A percentile compares a stretch with the other conserved stretches of the same genome.
phyloP scores from a whole-genome alignment of 768 basidiomycete genomes.

The Pleurotus giganteus region DNA sequence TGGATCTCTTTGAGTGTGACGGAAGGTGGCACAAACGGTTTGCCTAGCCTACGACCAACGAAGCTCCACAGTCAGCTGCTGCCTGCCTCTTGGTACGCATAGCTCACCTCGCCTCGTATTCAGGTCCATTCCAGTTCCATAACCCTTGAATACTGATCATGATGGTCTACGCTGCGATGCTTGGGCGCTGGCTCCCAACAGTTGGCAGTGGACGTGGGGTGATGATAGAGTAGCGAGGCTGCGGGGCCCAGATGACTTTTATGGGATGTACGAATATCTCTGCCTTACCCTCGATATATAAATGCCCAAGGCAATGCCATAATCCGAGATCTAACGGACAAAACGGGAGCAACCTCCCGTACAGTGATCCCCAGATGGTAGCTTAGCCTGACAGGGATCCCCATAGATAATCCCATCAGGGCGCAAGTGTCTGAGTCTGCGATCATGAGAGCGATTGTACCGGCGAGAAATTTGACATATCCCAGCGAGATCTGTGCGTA shows the following conservation, averaged over 20 bases:
- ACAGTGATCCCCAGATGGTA: neutral
- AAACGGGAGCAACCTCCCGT: neutral
- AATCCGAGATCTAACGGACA: neutral
- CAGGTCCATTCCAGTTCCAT: constrained; percentile 31
- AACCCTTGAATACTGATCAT: constrained; percentile 16
- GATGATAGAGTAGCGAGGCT: too few species aligned
- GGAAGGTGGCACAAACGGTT: constrained; percentile 47
- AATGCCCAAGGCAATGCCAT: neutral
- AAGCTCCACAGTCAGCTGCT: neutral
- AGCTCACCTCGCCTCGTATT: constrained; percentile 37
- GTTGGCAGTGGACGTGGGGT: too few species aligned
- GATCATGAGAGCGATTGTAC: neutral
- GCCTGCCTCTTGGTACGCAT: too few species aligned
- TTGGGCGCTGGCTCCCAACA: too few species aligned
- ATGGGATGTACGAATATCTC: neutral
- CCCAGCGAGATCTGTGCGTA: neutral
- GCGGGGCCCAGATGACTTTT: too few species aligned
- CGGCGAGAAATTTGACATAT: neutral
- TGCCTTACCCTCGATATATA: neutral
- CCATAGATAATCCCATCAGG: neutral
- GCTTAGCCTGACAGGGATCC: neutral
- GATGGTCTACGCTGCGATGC: neutral
- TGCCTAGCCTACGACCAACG: constrained; percentile 29
- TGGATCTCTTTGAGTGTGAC: constrained; percentile 53
- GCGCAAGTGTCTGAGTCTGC: neutral